phyloP scores from a whole-genome alignment of 75 land plant species.

The Cupressus sempervirens region DNA sequence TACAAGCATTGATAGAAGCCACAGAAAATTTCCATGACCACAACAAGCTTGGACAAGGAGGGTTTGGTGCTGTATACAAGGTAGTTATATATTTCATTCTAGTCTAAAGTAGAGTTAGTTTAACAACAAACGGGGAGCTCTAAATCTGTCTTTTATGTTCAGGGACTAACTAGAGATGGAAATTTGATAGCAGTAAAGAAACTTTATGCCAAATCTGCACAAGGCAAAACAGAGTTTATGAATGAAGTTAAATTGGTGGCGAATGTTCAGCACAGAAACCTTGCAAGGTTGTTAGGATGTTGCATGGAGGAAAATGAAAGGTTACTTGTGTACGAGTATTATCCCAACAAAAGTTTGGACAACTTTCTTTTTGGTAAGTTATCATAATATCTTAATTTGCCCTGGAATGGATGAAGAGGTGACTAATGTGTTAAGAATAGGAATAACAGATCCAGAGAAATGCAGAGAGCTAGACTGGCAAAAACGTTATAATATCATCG shows the following conservation, averaged over 20 bases:
- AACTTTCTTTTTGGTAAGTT: too few species aligned
- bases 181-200: slow-evolving; percentile 11
- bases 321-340: too few species aligned
- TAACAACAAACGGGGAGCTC: neutral
- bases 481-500: slow-evolving; percentile 25
- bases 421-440: too few species aligned
- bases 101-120: too few species aligned
- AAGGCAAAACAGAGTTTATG: slow-evolving; percentile 12
- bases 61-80: too few species aligned
- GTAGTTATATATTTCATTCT: too few species aligned
- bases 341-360: too few species aligned
- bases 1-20: too few species aligned
- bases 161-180: slow-evolving; percentile 13
- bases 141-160: neutral
- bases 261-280: slow-evolving; percentile 13
- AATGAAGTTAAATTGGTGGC: slow-evolving; percentile 19
- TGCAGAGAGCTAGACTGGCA: slow-evolving; percentile 17
- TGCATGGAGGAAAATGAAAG: slow-evolving; percentile 15
- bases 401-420: too few species aligned
- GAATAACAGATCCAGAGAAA: neutral
- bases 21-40: too few species aligned
- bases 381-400: too few species aligned
- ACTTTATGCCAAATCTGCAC: neutral
- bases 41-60: slow-evolving; percentile 15
- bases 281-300: slow-evolving; percentile 15